A percentile compares a stretch with the other conserved stretches of the same genome.
phyloP scores from a whole-genome alignment of 2,329 filamentous ascomycete genomes.

The Fusarium udum region DNA sequence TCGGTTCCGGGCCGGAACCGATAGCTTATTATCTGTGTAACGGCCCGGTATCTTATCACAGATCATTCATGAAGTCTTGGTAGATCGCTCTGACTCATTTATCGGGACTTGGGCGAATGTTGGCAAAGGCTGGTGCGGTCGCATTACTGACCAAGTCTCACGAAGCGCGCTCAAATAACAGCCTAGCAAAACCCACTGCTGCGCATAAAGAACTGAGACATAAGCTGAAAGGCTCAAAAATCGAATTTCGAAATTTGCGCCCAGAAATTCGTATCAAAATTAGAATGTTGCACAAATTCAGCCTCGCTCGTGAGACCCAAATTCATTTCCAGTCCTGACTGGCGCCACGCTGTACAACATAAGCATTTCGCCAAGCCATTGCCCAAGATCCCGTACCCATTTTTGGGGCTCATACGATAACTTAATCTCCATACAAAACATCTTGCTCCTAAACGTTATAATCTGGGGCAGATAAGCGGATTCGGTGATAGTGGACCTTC shows the following conservation, averaged over 20 bases:
- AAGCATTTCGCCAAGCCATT: not conserved
- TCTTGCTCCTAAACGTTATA: not conserved
- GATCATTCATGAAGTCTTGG: not conserved
- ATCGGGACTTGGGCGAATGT: not conserved
- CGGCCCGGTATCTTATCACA: not conserved
- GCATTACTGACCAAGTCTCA: not conserved
- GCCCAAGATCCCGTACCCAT: not conserved
- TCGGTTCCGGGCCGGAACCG: not conserved
- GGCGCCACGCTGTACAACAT: not conserved
- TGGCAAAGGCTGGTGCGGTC: not conserved
- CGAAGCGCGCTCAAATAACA: not conserved
- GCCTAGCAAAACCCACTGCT: not conserved
- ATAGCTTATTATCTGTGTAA: not conserved
- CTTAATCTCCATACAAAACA: not conserved
- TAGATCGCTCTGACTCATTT: not conserved
- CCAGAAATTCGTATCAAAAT: not conserved
- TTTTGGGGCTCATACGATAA: not conserved
- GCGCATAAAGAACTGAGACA: not conserved
- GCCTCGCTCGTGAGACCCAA: not conserved
- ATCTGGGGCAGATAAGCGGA: not conserved
- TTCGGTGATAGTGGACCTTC: not conserved
- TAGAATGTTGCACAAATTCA: not conserved
- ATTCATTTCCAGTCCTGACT: not conserved
- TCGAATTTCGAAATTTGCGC: not conserved
- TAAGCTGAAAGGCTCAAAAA: not conserved